phyloP scores from a whole-genome alignment of 148 eudicot genomes.

The Persicaria maculosa region DNA sequence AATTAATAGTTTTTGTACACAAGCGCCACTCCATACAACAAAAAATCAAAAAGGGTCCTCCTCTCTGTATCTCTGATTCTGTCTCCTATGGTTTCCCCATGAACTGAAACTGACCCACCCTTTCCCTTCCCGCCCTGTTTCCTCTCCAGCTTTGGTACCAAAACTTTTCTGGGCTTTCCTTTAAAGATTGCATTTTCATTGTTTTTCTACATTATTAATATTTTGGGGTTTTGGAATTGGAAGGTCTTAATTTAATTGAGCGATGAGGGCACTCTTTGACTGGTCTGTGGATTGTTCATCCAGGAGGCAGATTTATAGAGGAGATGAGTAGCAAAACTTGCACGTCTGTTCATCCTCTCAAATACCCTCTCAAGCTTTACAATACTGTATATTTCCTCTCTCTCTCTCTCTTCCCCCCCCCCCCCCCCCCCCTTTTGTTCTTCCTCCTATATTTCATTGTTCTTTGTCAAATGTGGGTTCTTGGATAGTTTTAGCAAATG shows the following conservation, averaged over 20 bases:
- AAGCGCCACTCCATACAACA: not conserved
- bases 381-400: not conserved
- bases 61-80: not conserved
- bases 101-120: not conserved
- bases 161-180: not conserved
- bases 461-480: not conserved
- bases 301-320: not conserved
- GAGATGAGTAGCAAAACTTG: conserved; percentile 11
- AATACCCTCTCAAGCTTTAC: not conserved
- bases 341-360: conserved; percentile 11
- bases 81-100: conserved; percentile 11
- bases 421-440: not conserved
- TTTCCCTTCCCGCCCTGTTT: conserved; percentile 10
- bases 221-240: not conserved
- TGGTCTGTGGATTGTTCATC: not conserved
- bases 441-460: not conserved
- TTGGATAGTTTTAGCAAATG: not conserved
- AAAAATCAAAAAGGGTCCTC: conserved; percentile 5
- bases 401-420: too few species aligned
- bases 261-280: not conserved
- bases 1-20: conserved; percentile 6
- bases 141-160: not conserved
- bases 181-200: not conserved
- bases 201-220: not conserved
- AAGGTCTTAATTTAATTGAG: not conserved